These are phyloP conservation scores for Circinella umbellata DNA, from an alignment of 371 early-diverging fungal species.

Conservation along the genomic window DNA sequence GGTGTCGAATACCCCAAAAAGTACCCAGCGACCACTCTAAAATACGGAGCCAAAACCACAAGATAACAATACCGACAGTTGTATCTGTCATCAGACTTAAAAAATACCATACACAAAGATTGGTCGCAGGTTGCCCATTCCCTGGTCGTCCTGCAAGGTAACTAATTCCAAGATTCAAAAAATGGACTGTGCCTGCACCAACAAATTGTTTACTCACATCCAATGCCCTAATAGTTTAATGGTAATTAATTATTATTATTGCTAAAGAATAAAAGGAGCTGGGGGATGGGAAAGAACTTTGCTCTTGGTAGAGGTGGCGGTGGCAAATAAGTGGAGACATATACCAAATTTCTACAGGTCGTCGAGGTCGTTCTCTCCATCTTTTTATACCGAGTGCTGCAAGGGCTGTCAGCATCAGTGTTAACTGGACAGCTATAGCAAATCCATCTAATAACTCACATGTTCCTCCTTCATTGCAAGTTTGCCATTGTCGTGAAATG, in stretches of 20 bases:
- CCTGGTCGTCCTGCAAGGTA: conserved; percentile 46
- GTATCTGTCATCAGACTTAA: conserved; percentile 66
- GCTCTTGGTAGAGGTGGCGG: too few relatives aligned
- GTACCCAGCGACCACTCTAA: conserved; percentile 23
- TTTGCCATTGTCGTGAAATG: conserved; percentile 7
- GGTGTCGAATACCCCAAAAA: background rate
- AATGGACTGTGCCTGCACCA: conserved; percentile 64
- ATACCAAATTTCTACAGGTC: conserved; percentile 65
- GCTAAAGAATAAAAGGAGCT: too few relatives aligned
- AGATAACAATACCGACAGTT: conserved; percentile 64
- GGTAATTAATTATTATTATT: too few relatives aligned
- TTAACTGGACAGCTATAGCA: conserved; percentile 62
- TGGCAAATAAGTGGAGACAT: too few relatives aligned
- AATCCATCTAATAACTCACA: conserved; percentile 65
- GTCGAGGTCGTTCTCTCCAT: conserved; percentile 60
- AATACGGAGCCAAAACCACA: conserved; percentile 47
- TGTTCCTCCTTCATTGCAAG: conserved; percentile 12
- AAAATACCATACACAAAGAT: conserved; percentile 70
- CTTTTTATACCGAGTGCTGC: conserved; percentile 62
- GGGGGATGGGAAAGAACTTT: too few relatives aligned
- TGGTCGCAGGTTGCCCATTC: conserved; percentile 37
- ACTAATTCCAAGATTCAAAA: conserved; percentile 60
- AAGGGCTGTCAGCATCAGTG: conserved; percentile 59
- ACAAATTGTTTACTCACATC: conserved; percentile 70
- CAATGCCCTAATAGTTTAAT: conserved; percentile 45